These are phyloP conservation scores for Phaeosphaeria sp. DNA, from an alignment of 2,329 filamentous ascomycete species.

Conservation along the genomic window DNA sequence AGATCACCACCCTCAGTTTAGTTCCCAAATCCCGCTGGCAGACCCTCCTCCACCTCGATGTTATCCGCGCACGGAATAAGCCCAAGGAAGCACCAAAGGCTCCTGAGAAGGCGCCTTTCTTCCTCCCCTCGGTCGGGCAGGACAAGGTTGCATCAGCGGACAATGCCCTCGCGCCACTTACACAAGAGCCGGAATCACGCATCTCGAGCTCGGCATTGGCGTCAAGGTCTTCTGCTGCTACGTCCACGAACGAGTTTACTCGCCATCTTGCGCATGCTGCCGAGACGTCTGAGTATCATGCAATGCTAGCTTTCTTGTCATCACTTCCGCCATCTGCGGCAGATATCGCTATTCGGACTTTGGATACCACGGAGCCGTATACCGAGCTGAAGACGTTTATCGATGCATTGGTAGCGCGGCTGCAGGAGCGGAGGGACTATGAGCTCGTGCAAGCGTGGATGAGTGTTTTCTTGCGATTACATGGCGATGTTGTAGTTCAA, in stretches of 20 bases:
- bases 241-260: slow-evolving; percentile 53
- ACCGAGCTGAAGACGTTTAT: slow-evolving; percentile 83
- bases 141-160: slow-evolving; percentile 23
- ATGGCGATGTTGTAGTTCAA: slow-evolving; percentile 66
- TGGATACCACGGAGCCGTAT: slow-evolving; percentile 62
- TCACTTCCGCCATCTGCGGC: slow-evolving; percentile 82
- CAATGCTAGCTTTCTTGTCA: slow-evolving; percentile 80
- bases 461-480: slow-evolving; percentile 86
- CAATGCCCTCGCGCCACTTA: slow-evolving; percentile 16
- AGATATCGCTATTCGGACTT: slow-evolving; percentile 87
- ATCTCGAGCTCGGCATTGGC: slow-evolving; percentile 43
- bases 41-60: slow-evolving; percentile 87
- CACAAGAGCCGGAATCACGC: slow-evolving; percentile 34
- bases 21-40: slow-evolving; percentile 94
- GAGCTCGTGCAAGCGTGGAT: slow-evolving; percentile 98
- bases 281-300: slow-evolving; percentile 66
- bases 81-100: slow-evolving; percentile 89
- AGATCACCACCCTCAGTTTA: slow-evolving; percentile 87
- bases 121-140: slow-evolving; percentile 73
- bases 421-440: slow-evolving; percentile 78
- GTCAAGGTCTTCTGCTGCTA: slow-evolving; percentile 37
- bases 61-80: slow-evolving; percentile 91
- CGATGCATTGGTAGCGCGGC: slow-evolving; percentile 73
- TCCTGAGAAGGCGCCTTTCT: slow-evolving; percentile 95
- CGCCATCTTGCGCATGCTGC: slow-evolving; percentile 55